Evolutionary conservation across 2,329 filamentous ascomycete species (phyloP).

Genomic region (Botrytis tulipae): DNA sequence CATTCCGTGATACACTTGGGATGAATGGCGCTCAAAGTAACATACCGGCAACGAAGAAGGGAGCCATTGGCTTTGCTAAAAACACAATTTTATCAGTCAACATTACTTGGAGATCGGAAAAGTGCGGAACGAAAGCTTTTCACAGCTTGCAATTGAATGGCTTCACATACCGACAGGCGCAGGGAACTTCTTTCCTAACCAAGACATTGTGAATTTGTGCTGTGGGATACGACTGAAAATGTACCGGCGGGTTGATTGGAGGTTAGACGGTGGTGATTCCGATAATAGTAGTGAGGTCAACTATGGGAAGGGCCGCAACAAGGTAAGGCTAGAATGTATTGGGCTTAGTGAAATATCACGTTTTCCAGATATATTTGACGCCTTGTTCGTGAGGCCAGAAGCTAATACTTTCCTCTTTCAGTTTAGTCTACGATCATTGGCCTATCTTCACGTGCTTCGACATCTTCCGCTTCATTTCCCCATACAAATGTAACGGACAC

Average conservation of each 20-base stretch:
- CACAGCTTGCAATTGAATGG: slow-evolving; percentile 15
- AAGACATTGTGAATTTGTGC: slow-evolving; percentile 62
- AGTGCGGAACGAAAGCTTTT: slow-evolving; percentile 21
- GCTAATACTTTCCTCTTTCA: not conserved
- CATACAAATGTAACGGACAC: not conserved
- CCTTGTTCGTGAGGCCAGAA: not conserved
- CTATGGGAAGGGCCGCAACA: slow-evolving; percentile 2
- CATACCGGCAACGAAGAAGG: slow-evolving; percentile 94
- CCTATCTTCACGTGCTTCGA: too few species aligned
- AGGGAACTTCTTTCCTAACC: slow-evolving; percentile 83
- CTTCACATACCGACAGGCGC: slow-evolving; percentile 71
- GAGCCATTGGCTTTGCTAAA: slow-evolving; percentile 83
- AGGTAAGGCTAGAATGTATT: not conserved
- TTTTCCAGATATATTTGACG: rapidly evolving
- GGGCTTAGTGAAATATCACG: not conserved
- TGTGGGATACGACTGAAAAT: slow-evolving; percentile 36
- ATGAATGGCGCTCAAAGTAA: slow-evolving; percentile 28
- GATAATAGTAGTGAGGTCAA: slow-evolving; percentile 6
- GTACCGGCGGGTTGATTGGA: slow-evolving; percentile 37
- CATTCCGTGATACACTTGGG: not conserved
- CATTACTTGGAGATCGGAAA: slow-evolving; percentile 11
- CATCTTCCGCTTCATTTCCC: slow-evolving; percentile 2
- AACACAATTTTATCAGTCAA: slow-evolving; percentile 15
- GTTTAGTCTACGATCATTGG: not conserved
- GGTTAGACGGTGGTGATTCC: slow-evolving; percentile 19